Evolutionary conservation across 1,284 basidiomycete species (phyloP), one percentile per base, ranked within the genome.

Genomic region (Leccinum angustisporum): DNA sequence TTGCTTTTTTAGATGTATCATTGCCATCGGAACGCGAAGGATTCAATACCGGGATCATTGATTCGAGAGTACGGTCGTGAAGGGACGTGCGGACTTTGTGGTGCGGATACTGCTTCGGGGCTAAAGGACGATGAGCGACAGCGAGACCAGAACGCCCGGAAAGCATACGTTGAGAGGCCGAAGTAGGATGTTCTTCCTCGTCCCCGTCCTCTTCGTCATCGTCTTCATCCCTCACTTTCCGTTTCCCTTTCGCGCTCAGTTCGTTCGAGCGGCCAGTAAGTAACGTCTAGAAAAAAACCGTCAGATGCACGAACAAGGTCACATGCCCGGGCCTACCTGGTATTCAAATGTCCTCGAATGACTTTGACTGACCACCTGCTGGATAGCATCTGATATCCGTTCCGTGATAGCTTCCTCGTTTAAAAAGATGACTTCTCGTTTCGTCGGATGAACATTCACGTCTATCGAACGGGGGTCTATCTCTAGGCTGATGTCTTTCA

Each of bases 361-460:
- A 71, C 84, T 85, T 78, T 93, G 77, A 68, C 82, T 83, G 0
- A 87, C 81, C n/a, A 96, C 78, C 25, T 82, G 77, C 64, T 92
- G 88, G 1, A 97, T 79, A 0, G 80, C 82, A 65, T 90, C 86
- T n/a, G 91, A 87, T 55, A 99, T 86, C 7, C 79, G 80, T 66
- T 95, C 89, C 4, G 91, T 90, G 67, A 98, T 94, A 13, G 82
- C 83, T 59, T 98, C 97, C 74, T 99, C 95, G 67, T 98, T 87
- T 59, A 98, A 78, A 70, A 99, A 99, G 67, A 96, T 94, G 0
- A 98, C 95, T 75, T 98, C 96, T 43, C 92, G 90, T 76, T 99
- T 99, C 1, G 97, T 99, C 0, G 97, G 97, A 74, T 98, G 97
- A 0, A 99, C 96, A 69, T 99, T 99, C 61, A 98, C 96, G 70